These are phyloP conservation scores for Nepenthes gracilis DNA, from an alignment of 148 eudicot species.

Conservation along the genomic window DNA sequence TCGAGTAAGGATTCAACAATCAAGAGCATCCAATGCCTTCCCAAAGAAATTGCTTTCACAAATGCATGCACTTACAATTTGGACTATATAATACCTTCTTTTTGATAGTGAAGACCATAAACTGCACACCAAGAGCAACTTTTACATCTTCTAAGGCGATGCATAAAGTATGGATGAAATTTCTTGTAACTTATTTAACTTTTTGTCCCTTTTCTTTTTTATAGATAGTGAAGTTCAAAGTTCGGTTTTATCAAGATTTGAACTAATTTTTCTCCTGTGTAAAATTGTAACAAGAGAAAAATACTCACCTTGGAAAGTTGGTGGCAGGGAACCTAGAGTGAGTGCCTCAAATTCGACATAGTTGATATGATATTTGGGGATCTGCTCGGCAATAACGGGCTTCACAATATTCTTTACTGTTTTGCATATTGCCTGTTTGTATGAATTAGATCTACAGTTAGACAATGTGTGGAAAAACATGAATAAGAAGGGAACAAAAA, in stretches of 20 bases:
- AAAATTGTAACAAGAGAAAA: neutral
- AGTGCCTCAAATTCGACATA: conserved; percentile 70
- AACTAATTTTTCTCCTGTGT: no score
- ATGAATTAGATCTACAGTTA: neutral
- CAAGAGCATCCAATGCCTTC: neutral
- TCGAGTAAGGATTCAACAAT: neutral
- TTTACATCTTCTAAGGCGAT: no score
- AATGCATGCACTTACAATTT: no score
- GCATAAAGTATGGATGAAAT: no score
- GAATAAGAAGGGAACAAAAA: neutral
- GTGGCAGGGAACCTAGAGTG: conserved; percentile 75
- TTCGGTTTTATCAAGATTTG: no score
- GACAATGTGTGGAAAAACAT: neutral
- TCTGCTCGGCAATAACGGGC: conserved; percentile 85
- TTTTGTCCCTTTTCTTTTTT: no score
- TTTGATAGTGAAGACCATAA: no score
- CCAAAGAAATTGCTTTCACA: no score
- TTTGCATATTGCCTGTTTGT: conserved; percentile 75
- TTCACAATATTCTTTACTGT: conserved; percentile 53
- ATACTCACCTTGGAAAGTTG: conserved; percentile 70
- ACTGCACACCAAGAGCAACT: no score
- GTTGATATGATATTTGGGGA: conserved; percentile 77
- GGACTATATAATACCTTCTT: no score
- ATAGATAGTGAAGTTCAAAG: no score
- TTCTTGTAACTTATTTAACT: no score